Evolutionary conservation across 345 rosid genomes (phyloP).

Genomic region (Melastoma malabathricum): DNA sequence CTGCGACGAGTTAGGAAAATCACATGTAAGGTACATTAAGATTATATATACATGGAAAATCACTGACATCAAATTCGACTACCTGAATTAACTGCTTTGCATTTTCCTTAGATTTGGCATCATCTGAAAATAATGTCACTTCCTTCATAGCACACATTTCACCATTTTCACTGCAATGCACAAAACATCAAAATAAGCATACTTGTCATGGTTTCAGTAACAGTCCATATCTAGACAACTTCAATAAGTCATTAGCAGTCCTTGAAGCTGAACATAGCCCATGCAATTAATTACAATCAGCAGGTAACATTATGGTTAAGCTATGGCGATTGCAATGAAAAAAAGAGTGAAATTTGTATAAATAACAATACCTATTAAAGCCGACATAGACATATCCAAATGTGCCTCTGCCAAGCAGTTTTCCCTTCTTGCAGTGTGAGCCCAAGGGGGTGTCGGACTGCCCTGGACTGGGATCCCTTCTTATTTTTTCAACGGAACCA

Average conservation of each 20-base stretch:
- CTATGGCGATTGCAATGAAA: too few relatives aligned
- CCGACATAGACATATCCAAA: conserved; percentile 74
- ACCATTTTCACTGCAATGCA: conserved; percentile 33
- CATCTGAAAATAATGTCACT: conserved; percentile 42
- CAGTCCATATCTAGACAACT: too few relatives aligned
- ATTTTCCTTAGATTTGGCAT: conserved; percentile 54
- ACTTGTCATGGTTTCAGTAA: background rate
- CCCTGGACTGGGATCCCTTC: conserved; percentile 93
- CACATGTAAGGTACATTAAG: background rate
- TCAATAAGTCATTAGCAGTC: too few relatives aligned
- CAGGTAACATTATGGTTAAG: background rate
- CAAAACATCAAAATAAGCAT: background rate
- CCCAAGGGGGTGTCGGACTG: conserved; percentile 63
- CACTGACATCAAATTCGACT: background rate
- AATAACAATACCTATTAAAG: conserved; percentile 42
- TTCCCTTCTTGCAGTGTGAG: conserved; percentile 67
- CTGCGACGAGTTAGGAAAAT: conserved; percentile 18
- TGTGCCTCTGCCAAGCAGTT: conserved; percentile 66
- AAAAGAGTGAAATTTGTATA: background rate
- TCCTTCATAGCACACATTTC: conserved; percentile 70
- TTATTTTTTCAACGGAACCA: too few relatives aligned
- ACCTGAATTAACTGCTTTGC: conserved; percentile 58
- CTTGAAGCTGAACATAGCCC: too few relatives aligned
- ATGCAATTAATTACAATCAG: conserved; percentile 1
- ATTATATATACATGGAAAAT: too few relatives aligned